A percentile compares a stretch with the other conserved stretches of the same genome.
These are phyloP conservation scores for Rhamnella rubrinervis DNA, from an alignment of 331 rosid genomes.

Conservation along the genomic window DNA sequence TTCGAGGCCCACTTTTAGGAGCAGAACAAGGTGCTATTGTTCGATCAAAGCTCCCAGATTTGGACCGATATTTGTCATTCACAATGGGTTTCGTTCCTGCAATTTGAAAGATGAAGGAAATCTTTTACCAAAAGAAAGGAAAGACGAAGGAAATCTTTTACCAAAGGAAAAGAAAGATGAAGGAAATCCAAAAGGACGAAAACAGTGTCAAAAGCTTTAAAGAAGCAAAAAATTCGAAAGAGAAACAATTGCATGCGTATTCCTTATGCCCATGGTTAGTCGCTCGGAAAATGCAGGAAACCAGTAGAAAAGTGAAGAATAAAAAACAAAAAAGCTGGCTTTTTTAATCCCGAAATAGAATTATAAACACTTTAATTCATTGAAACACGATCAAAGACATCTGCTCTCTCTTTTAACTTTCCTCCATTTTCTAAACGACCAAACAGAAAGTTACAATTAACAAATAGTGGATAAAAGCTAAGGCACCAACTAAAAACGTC, in stretches of 20 bases:
- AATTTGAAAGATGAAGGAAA: slow-evolving; percentile 26
- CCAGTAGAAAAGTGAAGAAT: background rate
- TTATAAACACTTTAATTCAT: background rate
- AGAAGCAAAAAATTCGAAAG: background rate
- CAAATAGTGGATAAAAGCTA: background rate
- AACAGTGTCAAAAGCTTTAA: slow-evolving; percentile 10
- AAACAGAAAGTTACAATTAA: background rate
- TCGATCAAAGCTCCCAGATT: slow-evolving; percentile 40
- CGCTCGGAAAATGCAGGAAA: slow-evolving; percentile 15
- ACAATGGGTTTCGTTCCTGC: slow-evolving; percentile 53
- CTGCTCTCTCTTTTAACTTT: background rate
- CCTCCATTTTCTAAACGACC: slow-evolving; percentile 4
- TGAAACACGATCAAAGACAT: background rate
- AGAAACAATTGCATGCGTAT: background rate
- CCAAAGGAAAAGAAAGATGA: too few relatives aligned
- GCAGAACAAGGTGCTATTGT: slow-evolving; percentile 41
- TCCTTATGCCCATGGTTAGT: slow-evolving; percentile 1
- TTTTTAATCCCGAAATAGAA: background rate
- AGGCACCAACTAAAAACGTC: slow-evolving; percentile 35
- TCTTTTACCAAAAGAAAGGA: too few relatives aligned
- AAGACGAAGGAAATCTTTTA: too few relatives aligned
- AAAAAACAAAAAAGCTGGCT: background rate
- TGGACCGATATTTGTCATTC: slow-evolving; percentile 37
- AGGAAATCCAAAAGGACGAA: slow-evolving; percentile 30
- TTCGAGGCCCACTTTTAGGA: slow-evolving; percentile 34